A percentile compares a stretch with the other conserved stretches of the same genome.
Conservation (phyloP, 164 flowering plant genomes). For the Vitis labrusca region DNA sequence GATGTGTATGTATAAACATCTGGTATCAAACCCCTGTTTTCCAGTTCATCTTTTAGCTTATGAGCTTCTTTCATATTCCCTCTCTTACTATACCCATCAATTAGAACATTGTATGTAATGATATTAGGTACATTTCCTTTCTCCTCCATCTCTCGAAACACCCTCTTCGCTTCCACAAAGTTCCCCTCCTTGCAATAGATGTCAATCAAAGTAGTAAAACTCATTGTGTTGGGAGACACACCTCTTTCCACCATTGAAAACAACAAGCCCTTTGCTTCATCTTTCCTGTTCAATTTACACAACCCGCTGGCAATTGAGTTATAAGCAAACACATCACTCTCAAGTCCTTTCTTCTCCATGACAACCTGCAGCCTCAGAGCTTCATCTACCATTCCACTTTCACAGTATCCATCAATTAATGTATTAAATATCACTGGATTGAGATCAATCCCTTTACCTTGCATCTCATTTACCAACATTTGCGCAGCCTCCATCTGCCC, state of each 20-base stretch:
- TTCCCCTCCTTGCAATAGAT: conserved; percentile 74
- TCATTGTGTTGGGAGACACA: conserved; percentile 30
- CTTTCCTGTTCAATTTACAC: conserved; percentile 17
- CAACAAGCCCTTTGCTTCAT: conserved; percentile 37
- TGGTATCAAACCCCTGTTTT: conserved; percentile 37
- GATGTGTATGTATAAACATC: conserved; percentile 72
- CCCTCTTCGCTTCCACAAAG: conserved; percentile 55
- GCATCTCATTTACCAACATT: conserved; percentile 50
- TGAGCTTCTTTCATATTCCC: conserved; percentile 62
- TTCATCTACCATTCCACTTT: conserved; percentile 51
- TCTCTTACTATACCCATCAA: conserved; percentile 65
- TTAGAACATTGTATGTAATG: conserved; percentile 63
- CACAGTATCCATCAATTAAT: conserved; percentile 53
- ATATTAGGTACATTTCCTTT: conserved; percentile 48
- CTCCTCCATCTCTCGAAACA: conserved; percentile 57
- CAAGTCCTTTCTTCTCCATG: conserved; percentile 50
- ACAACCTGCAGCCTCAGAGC: conserved; percentile 36
- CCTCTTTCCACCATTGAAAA: conserved; percentile 31
- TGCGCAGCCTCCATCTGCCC: conserved; percentile 55
- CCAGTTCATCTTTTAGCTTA: conserved; percentile 54
- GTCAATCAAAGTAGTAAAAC: conserved; percentile 59
- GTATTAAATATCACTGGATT: conserved; percentile 49
- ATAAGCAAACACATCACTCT: conserved; percentile 25
- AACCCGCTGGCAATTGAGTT: conserved; percentile 31
- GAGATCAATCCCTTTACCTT: conserved; percentile 32